A percentile compares a stretch with the other conserved stretches of the same genome.
Conservation (phyloP, 2,329 filamentous ascomycete genomes). For the Dactylellina sp. region DNA sequence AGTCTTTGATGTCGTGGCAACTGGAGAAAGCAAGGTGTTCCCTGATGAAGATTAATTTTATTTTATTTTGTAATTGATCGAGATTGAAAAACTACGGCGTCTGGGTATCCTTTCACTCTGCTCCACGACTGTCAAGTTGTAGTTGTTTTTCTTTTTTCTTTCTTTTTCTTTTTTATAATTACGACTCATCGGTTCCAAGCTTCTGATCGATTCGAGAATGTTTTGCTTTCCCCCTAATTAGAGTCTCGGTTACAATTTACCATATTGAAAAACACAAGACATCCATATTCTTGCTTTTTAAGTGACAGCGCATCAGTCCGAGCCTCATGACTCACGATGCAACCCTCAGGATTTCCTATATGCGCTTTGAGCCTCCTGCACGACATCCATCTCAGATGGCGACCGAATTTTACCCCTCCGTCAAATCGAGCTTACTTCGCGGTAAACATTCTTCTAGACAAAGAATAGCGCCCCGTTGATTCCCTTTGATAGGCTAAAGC, state of each 20-base stretch:
- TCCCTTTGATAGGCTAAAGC: slow-evolving; percentile 47
- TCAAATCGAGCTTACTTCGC: slow-evolving; percentile 17
- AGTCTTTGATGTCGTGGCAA: slow-evolving; percentile 83
- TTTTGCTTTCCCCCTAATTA: not conserved
- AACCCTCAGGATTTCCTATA: slow-evolving; percentile 9
- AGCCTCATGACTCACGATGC: slow-evolving; percentile 36
- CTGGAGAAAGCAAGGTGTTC: slow-evolving; percentile 85
- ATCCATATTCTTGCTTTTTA: slow-evolving; percentile 12
- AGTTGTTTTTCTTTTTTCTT: too few relatives aligned
- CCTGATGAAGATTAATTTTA: slow-evolving; percentile 62
- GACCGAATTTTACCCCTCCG: slow-evolving; percentile 25
- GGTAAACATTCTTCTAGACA: slow-evolving; percentile 51
- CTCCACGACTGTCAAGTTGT: not conserved
- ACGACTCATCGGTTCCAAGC: slow-evolving; percentile 1
- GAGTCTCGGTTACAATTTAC: not conserved
- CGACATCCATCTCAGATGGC: slow-evolving; percentile 32
- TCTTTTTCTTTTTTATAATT: slow-evolving; percentile 16
- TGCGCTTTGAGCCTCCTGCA: slow-evolving; percentile 42
- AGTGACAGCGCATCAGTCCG: slow-evolving; percentile 50
- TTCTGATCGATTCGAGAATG: not conserved
- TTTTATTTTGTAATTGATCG: slow-evolving; percentile 7
- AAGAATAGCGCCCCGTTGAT: slow-evolving; percentile 51
- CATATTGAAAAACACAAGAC: not conserved
- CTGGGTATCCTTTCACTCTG: slow-evolving; percentile 15
- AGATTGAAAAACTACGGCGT: slow-evolving; percentile 27